A percentile compares a stretch with the other conserved stretches of the same genome.
Evolutionary conservation across 2,329 filamentous ascomycete genomes (phyloP).

Genomic region (Diplodia scrobiculata): DNA sequence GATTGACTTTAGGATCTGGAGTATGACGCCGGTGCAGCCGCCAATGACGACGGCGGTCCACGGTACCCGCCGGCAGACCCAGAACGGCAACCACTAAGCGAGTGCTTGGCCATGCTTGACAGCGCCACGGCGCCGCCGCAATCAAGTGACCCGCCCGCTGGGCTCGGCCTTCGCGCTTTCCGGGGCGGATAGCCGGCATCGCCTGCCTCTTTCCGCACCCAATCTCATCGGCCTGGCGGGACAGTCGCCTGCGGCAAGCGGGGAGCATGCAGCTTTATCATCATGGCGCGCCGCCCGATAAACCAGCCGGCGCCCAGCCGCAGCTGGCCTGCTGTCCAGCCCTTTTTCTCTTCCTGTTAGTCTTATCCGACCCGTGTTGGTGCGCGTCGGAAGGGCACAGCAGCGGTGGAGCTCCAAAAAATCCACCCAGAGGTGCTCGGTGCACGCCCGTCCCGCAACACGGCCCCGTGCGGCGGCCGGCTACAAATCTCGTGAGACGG

Average conservation of each 20-base stretch:
- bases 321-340: background rate
- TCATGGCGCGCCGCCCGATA: slow-evolving; percentile 9
- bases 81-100: slow-evolving; percentile 1
- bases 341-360: background rate
- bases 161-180: slow-evolving; percentile 19
- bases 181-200: slow-evolving; percentile 25
- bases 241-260: background rate
- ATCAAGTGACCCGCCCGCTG: background rate
- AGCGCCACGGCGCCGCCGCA: slow-evolving; percentile 1
- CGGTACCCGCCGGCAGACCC: background rate
- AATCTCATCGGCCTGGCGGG: background rate
- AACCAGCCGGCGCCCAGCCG: slow-evolving; percentile 2
- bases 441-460: background rate
- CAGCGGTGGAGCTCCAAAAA: background rate
- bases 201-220: background rate
- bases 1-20: slow-evolving; percentile 10
- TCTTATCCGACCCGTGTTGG: background rate
- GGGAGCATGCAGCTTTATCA: slow-evolving; percentile 19
- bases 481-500: slow-evolving; percentile 3
- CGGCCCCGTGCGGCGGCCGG: slow-evolving; percentile 4
- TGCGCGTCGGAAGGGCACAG: background rate
- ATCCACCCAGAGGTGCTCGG: background rate
- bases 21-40: background rate
- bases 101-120: slow-evolving; percentile 23
- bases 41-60: slow-evolving; percentile 20